A percentile compares a stretch with the other conserved stretches of the same genome.
Conservation (phyloP, 75 land plant species). For the Gnetum montanum region DNA sequence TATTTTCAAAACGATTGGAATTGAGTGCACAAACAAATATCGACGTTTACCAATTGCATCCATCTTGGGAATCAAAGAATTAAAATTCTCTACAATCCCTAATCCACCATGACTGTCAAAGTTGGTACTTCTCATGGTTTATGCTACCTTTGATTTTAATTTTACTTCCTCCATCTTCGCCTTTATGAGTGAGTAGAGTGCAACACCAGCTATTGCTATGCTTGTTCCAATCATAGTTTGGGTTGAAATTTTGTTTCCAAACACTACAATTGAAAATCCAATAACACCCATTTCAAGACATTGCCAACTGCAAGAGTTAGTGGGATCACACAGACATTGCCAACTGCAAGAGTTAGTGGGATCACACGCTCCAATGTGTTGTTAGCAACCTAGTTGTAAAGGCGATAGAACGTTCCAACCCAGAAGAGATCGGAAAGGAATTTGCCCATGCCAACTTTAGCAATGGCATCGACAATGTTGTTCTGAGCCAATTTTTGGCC, state of each 20-base stretch:
- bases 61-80: too few species aligned
- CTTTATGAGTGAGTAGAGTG: conserved; percentile 81
- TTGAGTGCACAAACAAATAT: too few species aligned
- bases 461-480: conserved; percentile 27
- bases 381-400: conserved; percentile 65
- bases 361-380: conserved; percentile 93
- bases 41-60: too few species aligned
- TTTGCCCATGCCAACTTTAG: conserved; percentile 34
- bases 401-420: conserved; percentile 55
- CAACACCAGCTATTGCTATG: conserved; percentile 93
- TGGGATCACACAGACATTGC: conserved; percentile 92
- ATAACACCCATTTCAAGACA: conserved; percentile 94
- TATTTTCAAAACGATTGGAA: too few species aligned
- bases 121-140: too few species aligned
- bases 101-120: too few species aligned
- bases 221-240: conserved; percentile 89
- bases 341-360: conserved; percentile 92
- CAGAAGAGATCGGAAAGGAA: conserved; percentile 39
- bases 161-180: conserved; percentile 87
- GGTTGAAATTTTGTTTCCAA: conserved; percentile 88
- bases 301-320: conserved; percentile 96
- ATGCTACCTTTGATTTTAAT: too few species aligned
- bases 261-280: conserved; percentile 83
- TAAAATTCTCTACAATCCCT: too few species aligned
- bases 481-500: conserved; percentile 27